A percentile compares a stretch with the other conserved stretches of the same genome.
Conservation (phyloP, 345 rosid species). For the Lepidium didymum region DNA sequence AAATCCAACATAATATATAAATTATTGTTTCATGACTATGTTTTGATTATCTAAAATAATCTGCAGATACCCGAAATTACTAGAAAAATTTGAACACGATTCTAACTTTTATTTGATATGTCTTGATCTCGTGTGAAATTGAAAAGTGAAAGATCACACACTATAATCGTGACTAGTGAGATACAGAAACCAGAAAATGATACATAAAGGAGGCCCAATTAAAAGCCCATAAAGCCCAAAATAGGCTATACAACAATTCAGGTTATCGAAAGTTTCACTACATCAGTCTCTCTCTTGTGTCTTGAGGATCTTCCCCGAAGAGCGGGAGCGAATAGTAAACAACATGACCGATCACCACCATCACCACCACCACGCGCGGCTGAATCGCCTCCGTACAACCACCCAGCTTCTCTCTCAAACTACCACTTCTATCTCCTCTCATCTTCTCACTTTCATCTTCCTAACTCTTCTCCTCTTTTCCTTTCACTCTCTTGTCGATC, state of each 20-base stretch:
- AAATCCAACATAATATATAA: not conserved
- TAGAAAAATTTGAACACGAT: not conserved
- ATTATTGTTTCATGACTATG: not conserved
- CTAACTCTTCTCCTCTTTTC: conserved; percentile 72
- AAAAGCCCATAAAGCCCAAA: not conserved
- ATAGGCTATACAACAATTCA: not conserved
- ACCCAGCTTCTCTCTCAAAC: conserved; percentile 49
- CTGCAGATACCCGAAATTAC: not conserved
- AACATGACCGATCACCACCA: conserved; percentile 58
- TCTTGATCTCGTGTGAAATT: not conserved
- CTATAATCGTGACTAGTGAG: not conserved
- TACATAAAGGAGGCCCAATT: not conserved
- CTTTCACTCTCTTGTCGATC: conserved; percentile 74
- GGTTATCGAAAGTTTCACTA: not conserved
- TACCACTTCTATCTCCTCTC: conserved; percentile 39
- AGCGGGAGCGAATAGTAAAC: conserved; percentile 25
- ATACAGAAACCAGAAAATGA: not conserved
- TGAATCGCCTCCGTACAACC: conserved; percentile 58
- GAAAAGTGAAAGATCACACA: not conserved
- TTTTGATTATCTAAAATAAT: not conserved
- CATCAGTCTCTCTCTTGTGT: not conserved
- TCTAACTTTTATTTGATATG: not conserved
- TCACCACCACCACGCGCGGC: conserved; percentile 40
- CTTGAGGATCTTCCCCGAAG: conserved; percentile 21
- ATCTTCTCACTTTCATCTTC: conserved; percentile 53